phyloP scores from a whole-genome alignment of 2,329 filamentous ascomycete species.

The Chaetomiaceae sp. region DNA sequence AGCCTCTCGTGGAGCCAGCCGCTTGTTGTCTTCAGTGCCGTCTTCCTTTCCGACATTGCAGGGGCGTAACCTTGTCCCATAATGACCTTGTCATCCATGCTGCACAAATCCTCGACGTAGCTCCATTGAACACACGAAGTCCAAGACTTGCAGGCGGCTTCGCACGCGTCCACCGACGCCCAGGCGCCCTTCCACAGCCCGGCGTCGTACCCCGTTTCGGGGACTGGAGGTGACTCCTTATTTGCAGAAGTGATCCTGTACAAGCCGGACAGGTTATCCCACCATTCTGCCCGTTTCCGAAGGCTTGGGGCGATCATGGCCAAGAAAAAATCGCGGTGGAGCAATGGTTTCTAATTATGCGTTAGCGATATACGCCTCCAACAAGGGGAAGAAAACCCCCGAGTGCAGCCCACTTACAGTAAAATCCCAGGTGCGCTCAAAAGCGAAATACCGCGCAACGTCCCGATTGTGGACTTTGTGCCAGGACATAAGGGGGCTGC shows the following conservation, averaged over 20 bases:
- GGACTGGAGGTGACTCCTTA: conserved; percentile 6
- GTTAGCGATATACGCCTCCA: neutral
- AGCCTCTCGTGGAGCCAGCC: conserved; percentile 14
- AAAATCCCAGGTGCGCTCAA: conserved; percentile 9
- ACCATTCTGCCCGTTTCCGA: conserved; percentile 13
- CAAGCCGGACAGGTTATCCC: conserved; percentile 14
- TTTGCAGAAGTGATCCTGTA: conserved; percentile 14
- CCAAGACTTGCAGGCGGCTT: conserved; percentile 14
- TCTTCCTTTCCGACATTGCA: conserved; percentile 16
- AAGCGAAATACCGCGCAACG: conserved; percentile 12
- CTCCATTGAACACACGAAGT: conserved; percentile 15
- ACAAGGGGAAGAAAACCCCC: neutral
- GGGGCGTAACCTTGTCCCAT: conserved; percentile 19
- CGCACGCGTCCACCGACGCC: conserved; percentile 12
- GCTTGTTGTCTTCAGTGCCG: conserved; percentile 15
- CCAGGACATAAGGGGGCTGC: conserved; percentile 13
- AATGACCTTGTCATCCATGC: conserved; percentile 17
- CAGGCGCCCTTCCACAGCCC: conserved; percentile 12
- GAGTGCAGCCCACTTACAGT: neutral
- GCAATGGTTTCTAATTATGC: neutral
- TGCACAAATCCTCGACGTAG: conserved; percentile 17
- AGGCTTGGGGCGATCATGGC: conserved; percentile 8
- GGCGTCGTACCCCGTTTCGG: conserved; percentile 3
- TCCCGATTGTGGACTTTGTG: conserved; percentile 18
- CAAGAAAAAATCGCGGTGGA: conserved; percentile 12